phyloP scores from a whole-genome alignment of 306 rosid genomes.

The Dryas alaskensis region DNA sequence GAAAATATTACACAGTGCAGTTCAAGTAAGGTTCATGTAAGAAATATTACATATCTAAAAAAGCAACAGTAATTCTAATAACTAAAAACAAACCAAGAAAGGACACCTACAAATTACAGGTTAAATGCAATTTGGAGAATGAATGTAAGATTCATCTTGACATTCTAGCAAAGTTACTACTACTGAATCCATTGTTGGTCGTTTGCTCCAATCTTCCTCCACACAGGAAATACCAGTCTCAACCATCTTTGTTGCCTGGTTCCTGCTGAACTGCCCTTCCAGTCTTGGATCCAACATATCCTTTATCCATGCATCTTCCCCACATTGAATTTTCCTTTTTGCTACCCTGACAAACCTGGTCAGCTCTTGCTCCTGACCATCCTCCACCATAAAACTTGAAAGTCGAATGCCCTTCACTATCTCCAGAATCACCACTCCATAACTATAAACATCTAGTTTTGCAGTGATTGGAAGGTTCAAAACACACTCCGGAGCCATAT shows the following conservation, averaged over 20 bases:
- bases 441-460: constrained; percentile 59
- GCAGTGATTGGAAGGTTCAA: constrained; percentile 44
- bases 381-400: neutral
- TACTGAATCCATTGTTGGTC: constrained; percentile 7
- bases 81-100: neutral
- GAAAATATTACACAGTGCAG: no score
- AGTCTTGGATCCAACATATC: neutral
- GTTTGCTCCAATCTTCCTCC: constrained; percentile 8
- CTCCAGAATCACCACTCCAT: constrained; percentile 54
- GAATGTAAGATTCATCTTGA: neutral
- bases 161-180: neutral
- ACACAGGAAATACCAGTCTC: constrained; percentile 13
- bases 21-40: no score
- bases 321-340: neutral
- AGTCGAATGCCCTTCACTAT: constrained; percentile 27
- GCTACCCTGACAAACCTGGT: neutral
- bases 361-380: neutral
- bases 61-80: no score
- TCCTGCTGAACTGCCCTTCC: neutral
- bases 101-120: neutral
- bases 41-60: no score
- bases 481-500: constrained; percentile 68
- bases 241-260: constrained; percentile 10
- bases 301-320: constrained; percentile 10
- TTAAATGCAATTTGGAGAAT: neutral